Conservation (phyloP, 192 early-diverging fungal species). For the Backusella tarrabulga region DNA sequence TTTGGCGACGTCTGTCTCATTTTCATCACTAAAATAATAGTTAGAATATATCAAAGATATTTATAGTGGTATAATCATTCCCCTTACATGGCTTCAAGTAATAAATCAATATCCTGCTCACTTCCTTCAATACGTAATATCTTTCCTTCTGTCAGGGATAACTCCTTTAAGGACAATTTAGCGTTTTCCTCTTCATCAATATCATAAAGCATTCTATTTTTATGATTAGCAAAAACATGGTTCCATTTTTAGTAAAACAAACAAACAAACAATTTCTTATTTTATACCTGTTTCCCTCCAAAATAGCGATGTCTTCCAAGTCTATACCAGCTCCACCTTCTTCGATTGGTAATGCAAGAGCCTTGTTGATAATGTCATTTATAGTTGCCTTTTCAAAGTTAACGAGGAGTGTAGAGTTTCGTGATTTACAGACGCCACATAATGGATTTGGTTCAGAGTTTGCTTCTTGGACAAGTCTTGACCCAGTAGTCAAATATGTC, state of each 20-base stretch:
- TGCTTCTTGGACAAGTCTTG: slow-evolving; percentile 64
- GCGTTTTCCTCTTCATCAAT: slow-evolving; percentile 87
- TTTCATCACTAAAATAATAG: background rate
- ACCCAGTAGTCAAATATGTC: slow-evolving; percentile 62
- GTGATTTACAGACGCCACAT: slow-evolving; percentile 76
- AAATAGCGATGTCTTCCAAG: slow-evolving; percentile 67
- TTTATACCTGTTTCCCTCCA: slow-evolving; percentile 64
- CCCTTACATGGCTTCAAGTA: slow-evolving; percentile 18
- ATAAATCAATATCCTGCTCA: slow-evolving; percentile 25
- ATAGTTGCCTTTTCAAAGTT: slow-evolving; percentile 64
- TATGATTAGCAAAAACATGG: background rate
- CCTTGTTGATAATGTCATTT: slow-evolving; percentile 58
- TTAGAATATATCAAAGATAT: background rate
- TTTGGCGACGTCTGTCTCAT: background rate
- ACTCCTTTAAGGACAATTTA: slow-evolving; percentile 48
- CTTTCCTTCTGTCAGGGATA: slow-evolving; percentile 60
- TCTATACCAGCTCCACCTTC: slow-evolving; percentile 54
- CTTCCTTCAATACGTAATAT: slow-evolving; percentile 64
- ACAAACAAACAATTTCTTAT: background rate
- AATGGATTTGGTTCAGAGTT: slow-evolving; percentile 64
- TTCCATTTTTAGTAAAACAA: background rate
- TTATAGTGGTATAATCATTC: background rate
- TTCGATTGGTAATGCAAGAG: slow-evolving; percentile 35
- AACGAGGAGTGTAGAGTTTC: slow-evolving; percentile 58
- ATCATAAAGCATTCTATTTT: slow-evolving; percentile 77